These are phyloP conservation scores for Murraya paniculata DNA, from an alignment of 345 rosid genomes.

Conservation along the genomic window DNA sequence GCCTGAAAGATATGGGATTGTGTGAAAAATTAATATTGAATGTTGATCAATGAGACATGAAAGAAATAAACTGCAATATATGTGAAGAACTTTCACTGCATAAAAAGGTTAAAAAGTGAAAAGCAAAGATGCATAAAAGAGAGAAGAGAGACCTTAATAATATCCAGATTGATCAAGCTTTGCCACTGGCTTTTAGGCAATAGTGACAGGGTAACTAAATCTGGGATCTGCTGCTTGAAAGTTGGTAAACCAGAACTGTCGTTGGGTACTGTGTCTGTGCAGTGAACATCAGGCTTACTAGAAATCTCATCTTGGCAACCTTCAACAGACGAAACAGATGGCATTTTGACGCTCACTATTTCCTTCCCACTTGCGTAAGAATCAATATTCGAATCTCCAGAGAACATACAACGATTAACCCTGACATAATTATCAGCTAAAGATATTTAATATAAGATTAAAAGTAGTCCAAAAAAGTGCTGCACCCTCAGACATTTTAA, in stretches of 20 bases:
- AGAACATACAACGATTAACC: constrained; percentile 82
- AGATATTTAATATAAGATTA: neutral
- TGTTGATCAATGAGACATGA: neutral
- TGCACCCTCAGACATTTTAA: neutral
- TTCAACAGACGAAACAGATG: constrained; percentile 64
- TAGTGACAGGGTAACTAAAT: constrained; percentile 83
- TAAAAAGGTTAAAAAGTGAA: neutral
- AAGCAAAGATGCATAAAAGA: neutral
- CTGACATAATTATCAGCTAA: constrained; percentile 31
- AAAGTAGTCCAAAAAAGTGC: neutral
- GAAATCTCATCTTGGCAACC: constrained; percentile 50
- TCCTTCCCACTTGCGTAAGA: constrained; percentile 80
- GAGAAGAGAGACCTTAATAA: constrained; percentile 64
- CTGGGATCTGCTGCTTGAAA: constrained; percentile 65
- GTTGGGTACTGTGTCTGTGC: constrained; percentile 21
- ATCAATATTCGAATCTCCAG: constrained; percentile 59
- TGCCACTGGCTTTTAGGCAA: constrained; percentile 99
- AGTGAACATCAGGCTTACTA: constrained; percentile 33
- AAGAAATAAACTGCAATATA: neutral
- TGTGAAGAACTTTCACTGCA: neutral
- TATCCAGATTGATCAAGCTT: constrained; percentile 87
- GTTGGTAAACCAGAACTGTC: constrained; percentile 31
- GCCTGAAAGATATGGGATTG: constrained; percentile 33
- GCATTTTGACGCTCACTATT: constrained; percentile 69
- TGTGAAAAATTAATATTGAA: neutral